Percentiles rank a stretch among this genome's conserved stretches.
Conservation (phyloP, 305 asterid species). For the Fraxinus velutina region DNA sequence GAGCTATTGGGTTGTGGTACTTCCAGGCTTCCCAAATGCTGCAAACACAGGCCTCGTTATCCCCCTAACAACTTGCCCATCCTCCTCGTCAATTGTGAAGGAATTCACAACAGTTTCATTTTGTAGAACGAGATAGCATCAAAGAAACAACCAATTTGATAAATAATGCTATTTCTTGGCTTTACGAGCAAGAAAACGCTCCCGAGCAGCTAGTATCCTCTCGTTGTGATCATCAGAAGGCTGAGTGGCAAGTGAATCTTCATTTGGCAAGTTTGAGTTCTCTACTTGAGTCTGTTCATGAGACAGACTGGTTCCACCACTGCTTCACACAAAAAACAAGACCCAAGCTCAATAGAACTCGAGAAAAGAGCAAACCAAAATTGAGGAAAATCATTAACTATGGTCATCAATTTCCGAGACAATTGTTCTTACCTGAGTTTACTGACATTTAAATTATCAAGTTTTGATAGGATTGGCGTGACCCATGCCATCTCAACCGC, state of each 20-base stretch:
- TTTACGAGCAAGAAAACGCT: constrained; percentile 73
- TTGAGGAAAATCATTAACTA: background rate
- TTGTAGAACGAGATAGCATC: background rate
- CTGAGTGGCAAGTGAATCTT: constrained; percentile 23
- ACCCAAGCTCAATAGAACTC: background rate
- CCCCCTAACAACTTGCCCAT: background rate
- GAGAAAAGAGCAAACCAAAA: background rate
- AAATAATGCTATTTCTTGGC: constrained; percentile 7
- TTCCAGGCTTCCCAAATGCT: background rate
- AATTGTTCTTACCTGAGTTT: constrained; percentile 58
- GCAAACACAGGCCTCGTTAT: background rate
- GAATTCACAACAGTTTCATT: background rate
- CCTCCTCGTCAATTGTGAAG: background rate
- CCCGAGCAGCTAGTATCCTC: constrained; percentile 67
- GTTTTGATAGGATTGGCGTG: constrained; percentile 61
- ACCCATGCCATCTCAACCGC: constrained; percentile 84
- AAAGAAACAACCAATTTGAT: background rate
- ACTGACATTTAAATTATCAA: constrained; percentile 53
- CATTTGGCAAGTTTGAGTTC: constrained; percentile 29
- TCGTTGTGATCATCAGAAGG: constrained; percentile 43
- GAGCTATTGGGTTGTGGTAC: background rate
- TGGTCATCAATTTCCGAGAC: background rate
- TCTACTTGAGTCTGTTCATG: constrained; percentile 34
- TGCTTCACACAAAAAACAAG: constrained; percentile 25
- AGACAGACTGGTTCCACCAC: constrained; percentile 45